Evolutionary conservation across 2,329 filamentous ascomycete species (phyloP), one percentile per base, ranked within the genome.

Genomic region (Exserohilum rostratum): DNA sequence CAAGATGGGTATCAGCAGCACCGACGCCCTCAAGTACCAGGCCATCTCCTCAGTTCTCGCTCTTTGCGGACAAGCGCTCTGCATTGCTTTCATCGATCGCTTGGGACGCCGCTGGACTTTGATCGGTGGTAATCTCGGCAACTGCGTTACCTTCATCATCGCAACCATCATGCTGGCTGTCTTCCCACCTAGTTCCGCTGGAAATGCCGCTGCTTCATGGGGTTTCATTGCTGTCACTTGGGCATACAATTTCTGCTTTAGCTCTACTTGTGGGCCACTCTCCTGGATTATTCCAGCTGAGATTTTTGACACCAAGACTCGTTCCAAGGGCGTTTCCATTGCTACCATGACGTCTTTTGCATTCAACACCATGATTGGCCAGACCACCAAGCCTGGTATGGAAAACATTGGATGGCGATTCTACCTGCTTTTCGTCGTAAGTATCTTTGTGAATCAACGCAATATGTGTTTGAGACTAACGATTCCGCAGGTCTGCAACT

Each of bases 181-280:
- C 72, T 92, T 87, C 72, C 89, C 89, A 1, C 84, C 88, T 1
- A 78, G 81, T 2, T 73, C 72, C 1, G 74, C 72, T 42, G 76
- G 79, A 53, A 85, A 85, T 54, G 75, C 75, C 35, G 77, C 79
- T 5, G 87, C 87, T 1, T 81, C 82, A 6, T 90, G 88, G 87
- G 88, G 85, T 1, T 93, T 93, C 74, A 93, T 93, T 57, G 83
- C 86, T 65, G 81, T 85, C 64, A 93, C 89, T 1, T 93, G 90
- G 90, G 71, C 90, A 1, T 93, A 90, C 80, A 92, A 93, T 76
- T 89, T 91, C 77, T 87, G 82, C 37, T 92, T 91, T 80, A 87
- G 83, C 3, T 82, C 83, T 30, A 88, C 87, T 2, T 90, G 87
- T 55, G 89, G 89, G 18, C 88, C 89, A 0, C 76, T 91, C 1